Conservation (phyloP, 2,329 filamentous ascomycete genomes). For the Aspergillus spinulosporus region DNA sequence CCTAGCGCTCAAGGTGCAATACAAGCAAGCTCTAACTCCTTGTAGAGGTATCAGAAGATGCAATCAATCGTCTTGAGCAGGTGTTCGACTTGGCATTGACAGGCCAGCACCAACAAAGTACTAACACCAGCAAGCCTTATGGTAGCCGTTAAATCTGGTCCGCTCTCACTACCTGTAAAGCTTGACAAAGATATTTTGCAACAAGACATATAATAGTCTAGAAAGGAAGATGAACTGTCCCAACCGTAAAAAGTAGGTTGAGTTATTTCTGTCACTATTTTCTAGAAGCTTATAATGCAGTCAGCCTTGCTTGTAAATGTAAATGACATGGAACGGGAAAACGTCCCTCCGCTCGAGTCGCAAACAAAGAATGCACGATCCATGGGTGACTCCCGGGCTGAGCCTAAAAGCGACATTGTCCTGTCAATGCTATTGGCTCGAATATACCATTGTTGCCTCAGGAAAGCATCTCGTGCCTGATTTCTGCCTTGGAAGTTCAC, state of each 20-base stretch:
- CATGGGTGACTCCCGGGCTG: constrained; percentile 17
- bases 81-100: constrained; percentile 52
- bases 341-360: background rate
- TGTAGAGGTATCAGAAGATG: constrained; percentile 64
- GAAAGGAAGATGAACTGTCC: too few species aligned
- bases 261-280: too few species aligned
- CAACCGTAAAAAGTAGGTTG: too few species aligned
- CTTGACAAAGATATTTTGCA: too few species aligned
- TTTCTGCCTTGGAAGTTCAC: constrained; percentile 31
- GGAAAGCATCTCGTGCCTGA: constrained; percentile 30
- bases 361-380: constrained; percentile 17
- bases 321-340: background rate
- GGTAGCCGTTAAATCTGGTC: constrained; percentile 25
- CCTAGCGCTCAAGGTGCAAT: background rate
- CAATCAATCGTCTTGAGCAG: constrained; percentile 57
- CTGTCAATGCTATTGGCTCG: constrained; percentile 18
- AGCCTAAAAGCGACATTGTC: background rate
- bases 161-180: too few species aligned
- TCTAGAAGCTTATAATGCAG: too few species aligned
- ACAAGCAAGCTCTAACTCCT: constrained; percentile 26
- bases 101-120: constrained; percentile 34
- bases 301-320: too few species aligned
- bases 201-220: too few species aligned
- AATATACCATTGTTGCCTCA: constrained; percentile 19
- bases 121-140: constrained; percentile 35